Base-by-base conservation (phyloP, 1,284 basidiomycete genomes). In the Apiotrichum veenhuisii region DNA sequence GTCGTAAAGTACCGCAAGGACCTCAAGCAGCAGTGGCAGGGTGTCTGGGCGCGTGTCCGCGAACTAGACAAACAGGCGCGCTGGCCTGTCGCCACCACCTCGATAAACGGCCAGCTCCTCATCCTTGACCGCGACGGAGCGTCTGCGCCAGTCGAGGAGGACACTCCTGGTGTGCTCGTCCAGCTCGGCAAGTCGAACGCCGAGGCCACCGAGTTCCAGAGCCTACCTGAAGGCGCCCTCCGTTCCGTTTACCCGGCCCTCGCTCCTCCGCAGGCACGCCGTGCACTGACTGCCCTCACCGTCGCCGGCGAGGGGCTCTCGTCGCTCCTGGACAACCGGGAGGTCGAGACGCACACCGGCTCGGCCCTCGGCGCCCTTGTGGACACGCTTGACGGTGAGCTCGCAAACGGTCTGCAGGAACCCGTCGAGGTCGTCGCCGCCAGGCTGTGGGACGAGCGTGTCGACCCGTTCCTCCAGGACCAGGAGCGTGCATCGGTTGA, bases 21-120 rank as follows among this genome's bases (percentile, higher is more conserved):
- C 0, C 77, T 94, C 62, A 93, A 91, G 73, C 80, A 88, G 40
- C 91, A 96, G 66, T 96, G 92, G 91, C 88, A 95, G 67, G 89
- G 91, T 2, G 90, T 95, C 68, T 85, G 94, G 62, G 87, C 92
- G 15, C 83, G 89, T 42, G 91, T 89, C 66, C 84, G 89, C 55
- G 90, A 93, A 66, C 81, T 91, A 15, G 91, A 95, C 75, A 85
- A 88, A 47, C 85, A 85, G 63, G 89, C 87, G 23, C 82, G 91
- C 45, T 89, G 88, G 87, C 90, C 91, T 0, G 80, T 94, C 17
- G 47, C 55, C 9, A 67, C 66, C 3, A 38, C 64, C 1, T 30
- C 64, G 2, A 12, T 67, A 30, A 57, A 65, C n/a, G 62, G 59
- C 9, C 61, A 66, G 40, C 20, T 88, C 34, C 71, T 90, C 38